Percentiles rank a stretch among this genome's conserved stretches.
Conservation (phyloP, 2,329 filamentous ascomycete species). For the Colletotrichum tofieldiae region DNA sequence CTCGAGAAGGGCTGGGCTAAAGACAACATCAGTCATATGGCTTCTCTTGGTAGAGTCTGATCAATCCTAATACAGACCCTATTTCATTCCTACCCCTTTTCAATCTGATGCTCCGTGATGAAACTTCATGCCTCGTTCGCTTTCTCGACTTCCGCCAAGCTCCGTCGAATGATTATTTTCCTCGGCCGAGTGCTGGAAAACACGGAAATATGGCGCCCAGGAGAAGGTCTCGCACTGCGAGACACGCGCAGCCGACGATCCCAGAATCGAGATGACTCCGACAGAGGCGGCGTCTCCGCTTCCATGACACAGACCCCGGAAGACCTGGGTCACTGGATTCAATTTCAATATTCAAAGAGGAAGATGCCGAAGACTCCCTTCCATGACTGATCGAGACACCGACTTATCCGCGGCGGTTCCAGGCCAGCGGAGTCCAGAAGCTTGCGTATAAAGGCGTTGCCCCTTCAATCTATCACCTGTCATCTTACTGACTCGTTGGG, state of each 20-base stretch:
- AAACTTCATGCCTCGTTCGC: no score
- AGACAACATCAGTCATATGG: neutral
- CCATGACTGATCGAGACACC: slow-evolving; percentile 30
- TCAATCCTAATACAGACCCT: slow-evolving; percentile 10
- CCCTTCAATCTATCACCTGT: neutral
- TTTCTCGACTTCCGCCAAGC: neutral
- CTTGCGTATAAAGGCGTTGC: neutral
- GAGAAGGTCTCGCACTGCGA: neutral
- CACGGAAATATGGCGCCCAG: slow-evolving; percentile 1
- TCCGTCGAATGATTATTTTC: neutral
- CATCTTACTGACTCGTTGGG: slow-evolving; percentile 22
- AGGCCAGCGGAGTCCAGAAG: slow-evolving; percentile 9
- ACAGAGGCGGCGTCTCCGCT: neutral
- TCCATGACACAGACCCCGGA: neutral
- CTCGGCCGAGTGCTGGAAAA: neutral
- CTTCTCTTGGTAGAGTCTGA: neutral
- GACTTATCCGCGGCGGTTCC: neutral
- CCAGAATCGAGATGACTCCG: slow-evolving; percentile 4
- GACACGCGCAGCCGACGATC: slow-evolving; percentile 12
- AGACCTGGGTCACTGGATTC: slow-evolving; percentile 3
- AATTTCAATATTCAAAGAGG: slow-evolving; percentile 24
- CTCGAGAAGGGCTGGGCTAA: neutral
- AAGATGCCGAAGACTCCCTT: slow-evolving; percentile 32
- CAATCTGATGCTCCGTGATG: neutral
- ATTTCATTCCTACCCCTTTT: neutral